Percentiles rank a stretch among this genome's conserved stretches.
phyloP scores from a whole-genome alignment of 345 rosid species.

The Brassica nigra region DNA sequence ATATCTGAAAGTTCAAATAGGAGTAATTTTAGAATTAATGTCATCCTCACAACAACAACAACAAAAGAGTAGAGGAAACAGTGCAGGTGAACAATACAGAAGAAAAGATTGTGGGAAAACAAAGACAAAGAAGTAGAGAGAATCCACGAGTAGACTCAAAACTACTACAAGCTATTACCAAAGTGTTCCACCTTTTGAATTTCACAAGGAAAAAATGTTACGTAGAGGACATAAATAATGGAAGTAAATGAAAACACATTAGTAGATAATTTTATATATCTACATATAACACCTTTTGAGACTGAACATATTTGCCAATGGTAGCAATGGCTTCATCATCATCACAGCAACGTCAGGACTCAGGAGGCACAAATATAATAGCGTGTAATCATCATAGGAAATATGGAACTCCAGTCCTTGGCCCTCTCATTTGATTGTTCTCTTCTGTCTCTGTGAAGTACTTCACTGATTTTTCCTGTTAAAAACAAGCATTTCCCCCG shows the following conservation, averaged over 20 bases:
- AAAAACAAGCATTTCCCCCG: slow-evolving; percentile 9
- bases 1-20: not conserved
- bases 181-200: slow-evolving; percentile 8
- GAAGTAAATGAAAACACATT: slow-evolving; percentile 34
- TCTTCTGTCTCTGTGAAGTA: slow-evolving; percentile 98
- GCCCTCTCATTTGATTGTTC: slow-evolving; percentile 99
- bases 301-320: slow-evolving; percentile 39
- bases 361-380: not conserved
- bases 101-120: not conserved
- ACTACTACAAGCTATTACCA: slow-evolving; percentile 29
- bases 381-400: slow-evolving; percentile 57
- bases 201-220: slow-evolving; percentile 36
- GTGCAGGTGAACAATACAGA: slow-evolving; percentile 16
- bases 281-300: slow-evolving; percentile 34
- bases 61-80: not conserved
- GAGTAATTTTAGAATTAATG: slow-evolving; percentile 21
- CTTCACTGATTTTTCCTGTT: slow-evolving; percentile 94
- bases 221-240: slow-evolving; percentile 34
- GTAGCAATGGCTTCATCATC: slow-evolving; percentile 39
- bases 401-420: slow-evolving; percentile 95
- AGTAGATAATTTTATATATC: slow-evolving; percentile 36
- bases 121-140: not conserved
- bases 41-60: slow-evolving; percentile 28
- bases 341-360: slow-evolving; percentile 7
- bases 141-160: slow-evolving; percentile 16